These are phyloP conservation scores for Stereum hirsutum DNA, from an alignment of 1,284 basidiomycete genomes.

Conservation along the genomic window DNA sequence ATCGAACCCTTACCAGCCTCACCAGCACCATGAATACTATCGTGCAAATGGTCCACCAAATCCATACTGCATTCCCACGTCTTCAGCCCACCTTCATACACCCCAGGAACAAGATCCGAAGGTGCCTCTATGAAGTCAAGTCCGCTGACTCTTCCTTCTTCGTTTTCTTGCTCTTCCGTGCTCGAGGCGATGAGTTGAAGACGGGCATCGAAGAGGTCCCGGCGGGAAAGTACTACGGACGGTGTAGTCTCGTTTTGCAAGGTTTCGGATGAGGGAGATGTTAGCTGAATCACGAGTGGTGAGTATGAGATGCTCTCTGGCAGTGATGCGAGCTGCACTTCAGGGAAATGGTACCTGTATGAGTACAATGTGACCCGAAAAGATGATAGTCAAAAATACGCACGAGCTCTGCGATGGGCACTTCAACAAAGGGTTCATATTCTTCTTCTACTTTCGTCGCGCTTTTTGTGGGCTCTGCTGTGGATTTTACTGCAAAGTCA, in stretches of 20 bases:
- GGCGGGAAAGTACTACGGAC: slow-evolving; percentile 46
- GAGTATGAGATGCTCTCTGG: slow-evolving; percentile 57
- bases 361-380: background rate
- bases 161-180: slow-evolving; percentile 28
- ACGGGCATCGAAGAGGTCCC: slow-evolving; percentile 91
- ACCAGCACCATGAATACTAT: slow-evolving; percentile 17
- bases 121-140: slow-evolving; percentile 68
- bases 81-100: slow-evolving; percentile 95
- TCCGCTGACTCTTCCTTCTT: slow-evolving; percentile 8
- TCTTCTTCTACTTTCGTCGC: background rate
- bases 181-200: slow-evolving; percentile 89
- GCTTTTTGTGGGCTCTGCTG: background rate
- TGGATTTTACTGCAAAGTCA: background rate
- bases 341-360: slow-evolving; percentile 5
- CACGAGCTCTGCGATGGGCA: slow-evolving; percentile 25
- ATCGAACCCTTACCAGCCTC: slow-evolving; percentile 6
- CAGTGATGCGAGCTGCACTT: slow-evolving; percentile 38
- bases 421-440: slow-evolving; percentile 20
- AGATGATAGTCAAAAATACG: slow-evolving; percentile 12
- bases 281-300: slow-evolving; percentile 34
- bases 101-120: slow-evolving; percentile 85
- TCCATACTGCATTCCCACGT: slow-evolving; percentile 97
- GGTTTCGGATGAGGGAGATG: too few relatives aligned
- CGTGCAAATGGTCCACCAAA: slow-evolving; percentile 54
- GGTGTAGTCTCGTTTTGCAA: slow-evolving; percentile 11